Evolutionary conservation across 352 stramenopile genomes (phyloP), one percentile per base, ranked within the genome.

Genomic region (Thalassiosira mediterranea): DNA sequence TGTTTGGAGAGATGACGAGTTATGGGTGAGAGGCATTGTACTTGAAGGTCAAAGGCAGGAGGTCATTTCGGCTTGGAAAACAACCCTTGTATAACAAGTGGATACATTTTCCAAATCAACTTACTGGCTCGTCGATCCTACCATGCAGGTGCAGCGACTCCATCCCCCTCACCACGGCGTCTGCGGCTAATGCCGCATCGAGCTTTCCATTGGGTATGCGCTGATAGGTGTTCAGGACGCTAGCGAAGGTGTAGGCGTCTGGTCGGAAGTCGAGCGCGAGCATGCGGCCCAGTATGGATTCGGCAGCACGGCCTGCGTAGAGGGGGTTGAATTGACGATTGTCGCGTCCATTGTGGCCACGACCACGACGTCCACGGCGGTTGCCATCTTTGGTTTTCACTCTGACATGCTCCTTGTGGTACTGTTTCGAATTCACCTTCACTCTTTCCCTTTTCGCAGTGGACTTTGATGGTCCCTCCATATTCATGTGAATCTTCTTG

Each of bases 141-240:
- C 62, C 56, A 38, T 83, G 65, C 46, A 87, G 67, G 38, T 88
- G 79, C 8, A 90, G 64, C 2, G 77, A 75, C 61, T 91, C 79
- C 85, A 91, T 91, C 17, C 70, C 72, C 25, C 76, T 52, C 13
- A 91, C 62, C 2, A 89, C 77, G 17, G 66, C 71, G 71, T 91
- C 72, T 15, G 81, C 79, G 11, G 79, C 71, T 15, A 84, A 38
- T 3, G 72, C 79, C 8, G 82, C 79, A 29, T 85, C 70, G 3
- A 81, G 62, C 25, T 60, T 72, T 8, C 64, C 64, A 32, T 80
- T 66, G 29, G 76, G 76, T 13, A 77, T 81, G 31, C 74, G 63
- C 53, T 89, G 82, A 37, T 88, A 89, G 1, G 64, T 77, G 53
- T 78, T 76, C 0, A 90, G 51, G 10, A 90, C 67, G 28, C 57